These are phyloP conservation scores for Ustilago loliicola DNA, from an alignment of 1,284 basidiomycete species.

Conservation along the genomic window DNA sequence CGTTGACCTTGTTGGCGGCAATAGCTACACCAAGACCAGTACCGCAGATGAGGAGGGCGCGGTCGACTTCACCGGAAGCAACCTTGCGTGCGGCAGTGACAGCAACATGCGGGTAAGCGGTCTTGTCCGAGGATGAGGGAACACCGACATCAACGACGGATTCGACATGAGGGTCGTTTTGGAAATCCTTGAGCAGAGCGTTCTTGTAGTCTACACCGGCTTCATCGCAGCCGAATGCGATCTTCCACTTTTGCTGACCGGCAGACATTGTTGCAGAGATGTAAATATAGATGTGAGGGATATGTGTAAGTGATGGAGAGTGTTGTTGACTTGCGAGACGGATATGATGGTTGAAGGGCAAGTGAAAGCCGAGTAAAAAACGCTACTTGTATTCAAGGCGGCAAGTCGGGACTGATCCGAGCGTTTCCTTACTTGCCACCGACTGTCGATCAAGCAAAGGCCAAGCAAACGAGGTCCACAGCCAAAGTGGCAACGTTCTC, in stretches of 20 bases:
- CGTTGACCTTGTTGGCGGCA: conserved; percentile 71
- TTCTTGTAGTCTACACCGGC: conserved; percentile 65
- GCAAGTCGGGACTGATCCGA: no score
- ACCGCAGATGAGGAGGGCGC: conserved; percentile 72
- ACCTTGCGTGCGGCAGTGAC: conserved; percentile 72
- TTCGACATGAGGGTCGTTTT: conserved; percentile 58
- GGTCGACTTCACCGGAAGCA: conserved; percentile 71
- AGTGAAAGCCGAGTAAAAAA: no score
- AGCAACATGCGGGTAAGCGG: conserved; percentile 72
- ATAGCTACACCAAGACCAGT: conserved; percentile 73
- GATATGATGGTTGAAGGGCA: background rate
- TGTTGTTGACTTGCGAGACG: background rate
- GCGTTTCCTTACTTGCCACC: conserved; percentile 19
- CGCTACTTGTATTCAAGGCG: no score
- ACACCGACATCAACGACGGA: conserved; percentile 62
- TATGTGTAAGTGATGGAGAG: background rate
- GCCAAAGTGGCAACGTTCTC: no score
- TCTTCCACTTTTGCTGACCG: conserved; percentile 50
- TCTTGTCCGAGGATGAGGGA: conserved; percentile 64
- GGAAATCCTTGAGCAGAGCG: conserved; percentile 55
- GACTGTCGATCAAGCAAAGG: background rate
- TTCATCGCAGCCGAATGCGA: conserved; percentile 56
- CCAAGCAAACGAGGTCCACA: background rate
- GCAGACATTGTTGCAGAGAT: conserved; percentile 23
- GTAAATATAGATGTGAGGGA: background rate